Percentiles rank a stretch among this genome's conserved stretches.
Evolutionary conservation across 2,329 filamentous ascomycete species (phyloP).

Genomic region (Nakataea oryzae): DNA sequence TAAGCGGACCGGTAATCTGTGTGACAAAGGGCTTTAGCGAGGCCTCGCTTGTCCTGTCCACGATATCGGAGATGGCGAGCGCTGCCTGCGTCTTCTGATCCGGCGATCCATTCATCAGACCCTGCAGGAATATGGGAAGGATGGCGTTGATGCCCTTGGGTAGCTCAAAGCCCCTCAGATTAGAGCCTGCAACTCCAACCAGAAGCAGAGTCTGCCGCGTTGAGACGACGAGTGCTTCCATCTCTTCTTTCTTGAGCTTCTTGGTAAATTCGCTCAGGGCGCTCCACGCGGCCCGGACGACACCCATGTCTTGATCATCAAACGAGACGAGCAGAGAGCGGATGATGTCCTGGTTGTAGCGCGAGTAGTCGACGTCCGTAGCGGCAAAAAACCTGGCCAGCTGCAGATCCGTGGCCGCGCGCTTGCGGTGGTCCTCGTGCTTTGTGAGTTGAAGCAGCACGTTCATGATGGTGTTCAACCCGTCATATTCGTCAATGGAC

Average conservation of each 20-base stretch:
- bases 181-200: constrained; percentile 76
- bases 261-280: constrained; percentile 83
- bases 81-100: constrained; percentile 90
- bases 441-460: constrained; percentile 81
- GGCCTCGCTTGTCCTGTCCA: constrained; percentile 82
- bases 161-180: constrained; percentile 78
- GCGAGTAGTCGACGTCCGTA: constrained; percentile 78
- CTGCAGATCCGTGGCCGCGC: constrained; percentile 68
- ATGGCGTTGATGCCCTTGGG: constrained; percentile 97
- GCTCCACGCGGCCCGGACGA: constrained; percentile 83
- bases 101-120: constrained; percentile 88
- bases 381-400: constrained; percentile 78
- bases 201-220: constrained; percentile 79
- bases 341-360: constrained; percentile 94
- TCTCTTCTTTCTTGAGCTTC: constrained; percentile 88
- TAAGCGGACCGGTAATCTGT: constrained; percentile 93
- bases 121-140: constrained; percentile 92
- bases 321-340: constrained; percentile 85
- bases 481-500: constrained; percentile 92
- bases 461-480: constrained; percentile 91
- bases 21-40: constrained; percentile 91
- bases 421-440: constrained; percentile 81
- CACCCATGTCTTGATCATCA: constrained; percentile 71
- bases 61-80: constrained; percentile 87
- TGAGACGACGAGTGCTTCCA: constrained; percentile 84